These are phyloP conservation scores for Lavandula angustifolia DNA, from an alignment of 257 asterid genomes.

Conservation along the genomic window DNA sequence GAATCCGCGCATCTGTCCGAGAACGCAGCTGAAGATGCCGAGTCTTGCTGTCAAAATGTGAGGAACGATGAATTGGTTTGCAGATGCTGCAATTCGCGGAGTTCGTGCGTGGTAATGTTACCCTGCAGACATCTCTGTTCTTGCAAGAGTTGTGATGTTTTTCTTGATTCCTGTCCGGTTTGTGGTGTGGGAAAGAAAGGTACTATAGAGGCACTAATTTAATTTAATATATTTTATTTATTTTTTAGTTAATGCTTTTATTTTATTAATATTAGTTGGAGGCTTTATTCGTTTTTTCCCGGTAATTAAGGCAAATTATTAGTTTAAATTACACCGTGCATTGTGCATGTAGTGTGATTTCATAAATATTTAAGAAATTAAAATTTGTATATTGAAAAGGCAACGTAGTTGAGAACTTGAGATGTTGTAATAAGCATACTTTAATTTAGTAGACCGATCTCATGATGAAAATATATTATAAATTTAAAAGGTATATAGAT, in stretches of 20 bases:
- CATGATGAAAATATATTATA: too few relatives aligned
- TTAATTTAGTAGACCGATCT: too few relatives aligned
- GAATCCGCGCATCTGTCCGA: constrained; percentile 31
- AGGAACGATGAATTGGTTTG: constrained; percentile 39
- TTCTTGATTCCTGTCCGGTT: constrained; percentile 68
- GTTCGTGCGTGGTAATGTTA: constrained; percentile 50
- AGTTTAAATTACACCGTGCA: too few relatives aligned
- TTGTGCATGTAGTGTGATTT: too few relatives aligned
- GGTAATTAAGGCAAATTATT: too few relatives aligned
- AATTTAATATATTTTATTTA: neutral
- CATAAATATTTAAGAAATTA: too few relatives aligned
- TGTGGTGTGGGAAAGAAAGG: constrained; percentile 60
- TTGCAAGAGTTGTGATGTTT: constrained; percentile 61
- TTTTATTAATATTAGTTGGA: neutral
- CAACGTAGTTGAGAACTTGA: too few relatives aligned
- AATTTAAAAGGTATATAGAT: too few relatives aligned
- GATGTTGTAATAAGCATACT: too few relatives aligned
- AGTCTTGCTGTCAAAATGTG: constrained; percentile 51
- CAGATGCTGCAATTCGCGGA: constrained; percentile 49
- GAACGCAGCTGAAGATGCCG: constrained; percentile 55
- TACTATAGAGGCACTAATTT: constrained; percentile 54
- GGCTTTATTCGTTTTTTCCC: neutral
- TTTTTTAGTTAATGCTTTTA: neutral
- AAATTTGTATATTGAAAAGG: too few relatives aligned
- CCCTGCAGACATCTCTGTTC: constrained; percentile 79